Evolutionary conservation across 345 rosid species (phyloP).

Genomic region (Melaleuca alternifolia): DNA sequence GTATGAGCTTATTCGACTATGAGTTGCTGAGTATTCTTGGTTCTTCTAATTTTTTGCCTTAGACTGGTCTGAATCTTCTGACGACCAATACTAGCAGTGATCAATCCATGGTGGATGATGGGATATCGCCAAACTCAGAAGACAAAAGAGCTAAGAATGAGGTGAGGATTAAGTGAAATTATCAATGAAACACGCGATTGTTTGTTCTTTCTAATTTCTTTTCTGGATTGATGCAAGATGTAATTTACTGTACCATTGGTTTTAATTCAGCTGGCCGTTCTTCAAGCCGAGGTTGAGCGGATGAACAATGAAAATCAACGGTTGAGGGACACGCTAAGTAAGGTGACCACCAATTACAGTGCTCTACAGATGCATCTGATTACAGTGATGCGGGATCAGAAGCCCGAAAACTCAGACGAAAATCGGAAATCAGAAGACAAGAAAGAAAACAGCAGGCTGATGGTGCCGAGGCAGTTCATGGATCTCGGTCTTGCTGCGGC

Average conservation of each 20-base stretch:
- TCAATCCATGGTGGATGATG: constrained; percentile 54
- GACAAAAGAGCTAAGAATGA: constrained; percentile 36
- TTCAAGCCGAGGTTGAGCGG: constrained; percentile 40
- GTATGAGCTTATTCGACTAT: not conserved
- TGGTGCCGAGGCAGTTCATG: constrained; percentile 35
- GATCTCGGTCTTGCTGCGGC: constrained; percentile 36
- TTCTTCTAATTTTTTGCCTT: not conserved
- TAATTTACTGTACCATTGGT: not conserved
- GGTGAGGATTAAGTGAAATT: constrained; percentile 13
- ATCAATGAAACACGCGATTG: not conserved
- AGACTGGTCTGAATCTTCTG: constrained; percentile 64
- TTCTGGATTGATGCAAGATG: not conserved
- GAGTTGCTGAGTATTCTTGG: not conserved
- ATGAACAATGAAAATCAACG: constrained; percentile 42
- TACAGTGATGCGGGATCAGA: constrained; percentile 17
- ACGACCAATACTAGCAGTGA: constrained; percentile 51
- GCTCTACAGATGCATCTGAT: constrained; percentile 34
- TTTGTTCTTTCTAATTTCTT: not conserved
- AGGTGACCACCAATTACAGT: constrained; percentile 34
- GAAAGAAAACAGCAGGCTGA: constrained; percentile 4
- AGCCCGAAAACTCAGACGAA: not conserved
- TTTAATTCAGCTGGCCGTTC: constrained; percentile 21
- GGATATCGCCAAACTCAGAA: constrained; percentile 37
- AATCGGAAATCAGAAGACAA: constrained; percentile 6
- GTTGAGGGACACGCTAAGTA: constrained; percentile 23